A percentile compares a stretch with the other conserved stretches of the same genome.
Evolutionary conservation across 2,329 filamentous ascomycete genomes (phyloP).

Genomic region (Penicillium frequentans): DNA sequence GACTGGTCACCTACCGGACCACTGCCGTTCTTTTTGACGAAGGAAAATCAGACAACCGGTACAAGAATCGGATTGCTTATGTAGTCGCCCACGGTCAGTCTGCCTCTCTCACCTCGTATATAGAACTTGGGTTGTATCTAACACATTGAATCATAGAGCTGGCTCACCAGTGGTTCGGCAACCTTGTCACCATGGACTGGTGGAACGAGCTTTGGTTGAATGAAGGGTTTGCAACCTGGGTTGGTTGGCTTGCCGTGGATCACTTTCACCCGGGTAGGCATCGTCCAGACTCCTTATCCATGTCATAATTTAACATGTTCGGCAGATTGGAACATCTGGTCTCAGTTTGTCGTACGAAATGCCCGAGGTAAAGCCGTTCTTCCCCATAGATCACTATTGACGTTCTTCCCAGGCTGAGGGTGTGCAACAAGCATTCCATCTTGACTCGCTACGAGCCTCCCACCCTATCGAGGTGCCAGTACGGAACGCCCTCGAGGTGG

Average conservation of each 20-base stretch:
- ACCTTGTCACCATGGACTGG: conserved; percentile 96
- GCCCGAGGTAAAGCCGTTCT: conserved; percentile 51
- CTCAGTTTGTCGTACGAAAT: conserved; percentile 79
- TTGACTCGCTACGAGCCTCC: conserved; percentile 86
- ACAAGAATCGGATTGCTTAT: conserved; percentile 92
- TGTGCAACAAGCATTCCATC: conserved; percentile 84
- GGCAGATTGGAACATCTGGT: conserved; percentile 92
- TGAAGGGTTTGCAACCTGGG: conserved; percentile 97
- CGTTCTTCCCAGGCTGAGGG: conserved; percentile 68
- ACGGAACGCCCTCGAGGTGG: conserved; percentile 88
- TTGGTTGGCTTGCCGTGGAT: conserved; percentile 90
- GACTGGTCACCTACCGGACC: conserved; percentile 90
- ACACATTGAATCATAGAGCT: conserved; percentile 58
- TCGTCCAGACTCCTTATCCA: background rate
- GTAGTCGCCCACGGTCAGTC: conserved; percentile 78
- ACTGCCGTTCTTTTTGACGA: conserved; percentile 97
- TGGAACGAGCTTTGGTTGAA: conserved; percentile 93
- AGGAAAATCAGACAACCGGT: conserved; percentile 82
- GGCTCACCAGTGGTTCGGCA: conserved; percentile 95
- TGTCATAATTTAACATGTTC: conserved; percentile 18
- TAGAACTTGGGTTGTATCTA: background rate
- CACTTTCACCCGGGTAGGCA: conserved; percentile 73
- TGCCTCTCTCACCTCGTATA: background rate
- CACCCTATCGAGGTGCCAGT: conserved; percentile 97
- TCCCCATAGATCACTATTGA: conserved; percentile 32